Base-by-base conservation (phyloP, 208 protist species). In the Crithidia sp. region DNA sequence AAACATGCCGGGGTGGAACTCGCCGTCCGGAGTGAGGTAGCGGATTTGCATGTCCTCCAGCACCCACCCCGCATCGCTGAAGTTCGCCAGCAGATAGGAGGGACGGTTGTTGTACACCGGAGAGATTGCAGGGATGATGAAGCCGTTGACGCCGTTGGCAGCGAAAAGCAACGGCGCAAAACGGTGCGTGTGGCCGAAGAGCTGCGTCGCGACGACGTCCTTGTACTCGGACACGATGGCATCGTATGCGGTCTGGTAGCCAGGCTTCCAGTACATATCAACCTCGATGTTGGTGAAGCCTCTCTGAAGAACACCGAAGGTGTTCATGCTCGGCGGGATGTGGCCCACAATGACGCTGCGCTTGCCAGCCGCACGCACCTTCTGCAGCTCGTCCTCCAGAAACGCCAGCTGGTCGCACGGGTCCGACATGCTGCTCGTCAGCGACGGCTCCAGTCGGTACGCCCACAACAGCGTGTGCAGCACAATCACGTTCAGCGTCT, bases 291-390 rank as follows among this genome's bases (percentile, higher is more conserved):
- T 75, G 4, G 45, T 67, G 50, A 90, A 91, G 8, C 73, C 73
- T 10, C 44, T 41, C 1, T 61, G 17, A 4, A 77, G 65, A 36
- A 77, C 65, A 28, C 54, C 40, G 58, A 72, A 71, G 7, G 44
- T 7, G 58, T 71, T 67, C 13, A 86, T 37, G 14, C 76, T 77
- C 2, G 92, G 88, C 4, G 92, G 92, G 49, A 95, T 87, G 70
- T 96, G 92, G 14, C 86, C 84, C 16, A 95, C n/a, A 41, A 96
- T 84, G 54, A 96, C 85, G 5, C 86, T 90, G 59, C 89, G 90
- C 59, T 83, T 71, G 0, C 77, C 61, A 6, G 47, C 74, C n/a
- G n/a, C 28, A 16, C 69, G 64, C 60, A 83, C 88, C 47, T 76
- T 56, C 44, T 44, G 61, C 36, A 96, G 62, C 62, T 87, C 52